Evolutionary conservation across 495 filamentous ascomycete genomes (phyloP).

Genomic region (Penicillium maclennaniae): DNA sequence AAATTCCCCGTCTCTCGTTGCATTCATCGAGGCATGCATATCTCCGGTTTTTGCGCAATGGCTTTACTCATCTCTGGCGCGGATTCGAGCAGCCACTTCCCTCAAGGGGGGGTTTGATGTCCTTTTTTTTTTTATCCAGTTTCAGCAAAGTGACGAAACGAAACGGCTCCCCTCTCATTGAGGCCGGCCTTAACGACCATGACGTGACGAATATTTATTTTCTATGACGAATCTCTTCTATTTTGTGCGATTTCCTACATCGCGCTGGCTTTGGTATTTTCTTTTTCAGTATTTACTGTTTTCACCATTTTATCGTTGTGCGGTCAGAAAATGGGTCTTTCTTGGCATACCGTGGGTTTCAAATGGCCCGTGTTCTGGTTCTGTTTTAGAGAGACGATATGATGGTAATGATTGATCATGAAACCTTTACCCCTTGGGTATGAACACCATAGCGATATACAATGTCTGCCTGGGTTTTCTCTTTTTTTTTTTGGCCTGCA

Average conservation of each 20-base stretch:
- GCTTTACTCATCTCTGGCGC: neutral
- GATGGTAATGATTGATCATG: conserved; percentile 34
- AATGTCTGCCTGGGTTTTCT: conserved; percentile 1
- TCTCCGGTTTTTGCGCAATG: neutral
- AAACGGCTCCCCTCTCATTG: neutral
- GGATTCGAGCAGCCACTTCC: neutral
- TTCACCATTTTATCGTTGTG: conserved; percentile 4
- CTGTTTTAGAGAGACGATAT: conserved; percentile 33
- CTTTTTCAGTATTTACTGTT: conserved; percentile 3
- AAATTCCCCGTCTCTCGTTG: neutral
- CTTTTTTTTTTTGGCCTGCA: neutral
- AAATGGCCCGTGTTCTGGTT: conserved; percentile 6
- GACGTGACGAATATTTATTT: conserved; percentile 49
- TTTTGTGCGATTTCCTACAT: conserved; percentile 23
- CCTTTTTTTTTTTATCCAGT: conserved; percentile 3
- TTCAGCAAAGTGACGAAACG: conserved; percentile 10
- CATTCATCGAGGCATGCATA: neutral
- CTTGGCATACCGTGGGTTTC: conserved; percentile 17
- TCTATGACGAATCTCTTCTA: conserved; percentile 33
- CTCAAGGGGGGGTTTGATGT: neutral
- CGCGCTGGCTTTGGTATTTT: conserved; percentile 6
- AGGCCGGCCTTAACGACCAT: conserved; percentile 34
- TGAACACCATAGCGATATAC: conserved; percentile 5
- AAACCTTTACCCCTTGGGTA: conserved; percentile 3
- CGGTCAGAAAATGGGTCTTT: conserved; percentile 14